phyloP scores from a whole-genome alignment of 139 green algal genomes.

The Gonium pectorale region DNA sequence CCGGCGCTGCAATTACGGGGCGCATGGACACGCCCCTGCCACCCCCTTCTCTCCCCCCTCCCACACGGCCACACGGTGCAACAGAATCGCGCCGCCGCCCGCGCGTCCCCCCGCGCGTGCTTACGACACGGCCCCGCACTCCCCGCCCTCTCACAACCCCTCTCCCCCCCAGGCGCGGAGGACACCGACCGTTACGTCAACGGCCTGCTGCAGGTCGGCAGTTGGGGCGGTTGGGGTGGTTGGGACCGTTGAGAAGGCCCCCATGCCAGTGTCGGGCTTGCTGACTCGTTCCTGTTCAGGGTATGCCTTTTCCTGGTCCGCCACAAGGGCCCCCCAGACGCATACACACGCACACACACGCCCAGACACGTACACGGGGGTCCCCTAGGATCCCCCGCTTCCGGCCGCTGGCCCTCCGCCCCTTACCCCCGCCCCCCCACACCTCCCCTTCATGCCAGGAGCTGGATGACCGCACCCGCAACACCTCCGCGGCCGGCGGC shows the following conservation, averaged over 20 bases:
- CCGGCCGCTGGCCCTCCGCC: background rate
- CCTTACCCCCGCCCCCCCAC: no score
- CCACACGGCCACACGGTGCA: no score
- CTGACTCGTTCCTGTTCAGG: background rate
- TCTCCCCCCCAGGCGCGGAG: no score
- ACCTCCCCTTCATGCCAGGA: background rate
- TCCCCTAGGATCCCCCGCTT: background rate
- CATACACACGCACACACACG: background rate
- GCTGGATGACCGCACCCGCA: background rate
- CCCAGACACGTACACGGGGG: background rate
- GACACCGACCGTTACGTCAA: background rate
- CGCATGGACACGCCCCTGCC: no score
- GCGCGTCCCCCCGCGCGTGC: no score
- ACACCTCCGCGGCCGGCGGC: background rate
- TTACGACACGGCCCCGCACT: no score
- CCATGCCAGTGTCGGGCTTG: background rate
- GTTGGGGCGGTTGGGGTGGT: background rate
- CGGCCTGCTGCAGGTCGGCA: slow-evolving; percentile 13
- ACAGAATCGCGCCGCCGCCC: no score
- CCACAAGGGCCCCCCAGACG: no score
- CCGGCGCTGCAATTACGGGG: no score
- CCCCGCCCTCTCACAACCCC: no score
- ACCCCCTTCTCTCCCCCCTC: no score
- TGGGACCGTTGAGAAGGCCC: background rate
- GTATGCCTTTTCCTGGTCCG: background rate